These are phyloP conservation scores for Asterella californica DNA, from an alignment of 225 moss, liverwort and hornwort genomes.

Conservation along the genomic window DNA sequence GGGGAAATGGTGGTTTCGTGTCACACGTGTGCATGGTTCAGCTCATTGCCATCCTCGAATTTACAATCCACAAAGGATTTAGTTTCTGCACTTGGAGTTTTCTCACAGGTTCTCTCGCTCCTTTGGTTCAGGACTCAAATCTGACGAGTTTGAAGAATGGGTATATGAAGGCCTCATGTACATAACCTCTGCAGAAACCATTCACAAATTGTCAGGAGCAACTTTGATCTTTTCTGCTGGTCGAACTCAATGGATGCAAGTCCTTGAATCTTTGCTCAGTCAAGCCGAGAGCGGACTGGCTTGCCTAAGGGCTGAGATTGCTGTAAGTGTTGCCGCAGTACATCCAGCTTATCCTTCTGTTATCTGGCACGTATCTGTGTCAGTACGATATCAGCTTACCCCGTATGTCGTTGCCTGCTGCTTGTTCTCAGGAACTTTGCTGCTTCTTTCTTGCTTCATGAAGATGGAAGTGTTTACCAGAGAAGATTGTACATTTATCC, in stretches of 20 bases:
- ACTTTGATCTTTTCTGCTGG: slow-evolving; percentile 26
- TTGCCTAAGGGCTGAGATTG: slow-evolving; percentile 21
- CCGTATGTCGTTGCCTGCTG: neutral
- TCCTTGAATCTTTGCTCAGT: slow-evolving; percentile 27
- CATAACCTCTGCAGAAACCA: slow-evolving; percentile 27
- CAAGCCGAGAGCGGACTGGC: neutral
- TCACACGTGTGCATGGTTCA: no score
- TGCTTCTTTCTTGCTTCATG: slow-evolving; percentile 33
- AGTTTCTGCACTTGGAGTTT: neutral
- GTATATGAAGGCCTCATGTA: slow-evolving; percentile 20
- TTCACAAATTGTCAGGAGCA: slow-evolving; percentile 34
- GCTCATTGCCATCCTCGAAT: neutral
- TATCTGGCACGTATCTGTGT: neutral
- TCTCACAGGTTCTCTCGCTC: neutral
- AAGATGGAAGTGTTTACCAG: slow-evolving; percentile 27
- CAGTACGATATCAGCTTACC: neutral
- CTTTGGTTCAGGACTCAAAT: neutral
- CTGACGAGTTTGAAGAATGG: slow-evolving; percentile 11
- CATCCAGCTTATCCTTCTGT: neutral
- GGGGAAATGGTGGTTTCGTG: no score
- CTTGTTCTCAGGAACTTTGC: slow-evolving; percentile 30
- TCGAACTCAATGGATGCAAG: slow-evolving; percentile 22
- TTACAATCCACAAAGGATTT: neutral
- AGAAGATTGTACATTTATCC: slow-evolving; percentile 15
- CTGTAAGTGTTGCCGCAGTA: slow-evolving; percentile 12